Evolutionary conservation across 345 rosid species (phyloP).

Genomic region (Streptanthus diversifolius): DNA sequence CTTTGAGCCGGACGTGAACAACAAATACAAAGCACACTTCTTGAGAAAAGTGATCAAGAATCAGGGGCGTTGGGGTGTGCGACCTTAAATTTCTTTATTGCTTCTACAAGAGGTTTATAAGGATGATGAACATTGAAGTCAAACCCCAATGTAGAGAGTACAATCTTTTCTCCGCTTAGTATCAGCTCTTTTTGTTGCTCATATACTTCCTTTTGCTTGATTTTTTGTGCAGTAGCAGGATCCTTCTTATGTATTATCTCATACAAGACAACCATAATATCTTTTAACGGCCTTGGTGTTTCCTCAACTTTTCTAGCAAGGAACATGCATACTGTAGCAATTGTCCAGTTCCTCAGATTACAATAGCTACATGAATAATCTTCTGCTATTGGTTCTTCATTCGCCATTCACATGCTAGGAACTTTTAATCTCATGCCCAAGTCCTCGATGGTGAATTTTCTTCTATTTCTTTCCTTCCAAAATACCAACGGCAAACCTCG

Average conservation of each 20-base stretch:
- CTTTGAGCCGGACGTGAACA: constrained; percentile 76
- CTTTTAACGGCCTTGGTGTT: constrained; percentile 91
- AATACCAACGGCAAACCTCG: constrained; percentile 75
- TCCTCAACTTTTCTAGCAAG: no score
- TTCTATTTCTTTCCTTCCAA: no score
- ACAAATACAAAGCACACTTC: constrained; percentile 82
- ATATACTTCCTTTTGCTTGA: no score
- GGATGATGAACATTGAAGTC: constrained; percentile 91
- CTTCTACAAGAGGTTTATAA: constrained; percentile 93
- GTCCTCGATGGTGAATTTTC: constrained; percentile 85
- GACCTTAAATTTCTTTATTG: constrained; percentile 91
- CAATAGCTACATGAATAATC: no score
- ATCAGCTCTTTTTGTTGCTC: constrained; percentile 92
- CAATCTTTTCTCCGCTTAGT: constrained; percentile 79
- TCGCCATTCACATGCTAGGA: no score
- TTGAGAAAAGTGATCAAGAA: constrained; percentile 66
- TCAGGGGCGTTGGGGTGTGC: constrained; percentile 95
- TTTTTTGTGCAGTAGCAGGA: constrained; percentile 69
- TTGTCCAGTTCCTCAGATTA: constrained; percentile 91
- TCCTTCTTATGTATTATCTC: constrained; percentile 91
- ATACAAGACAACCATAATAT: constrained; percentile 85
- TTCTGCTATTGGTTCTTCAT: no score
- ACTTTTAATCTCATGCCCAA: constrained; percentile 97
- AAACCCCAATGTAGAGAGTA: constrained; percentile 87
- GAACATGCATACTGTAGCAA: no score